Percentiles rank a stretch among this genome's conserved stretches.
Conservation (phyloP, 352 stramenopile species). For the Phytopythium aichiense region DNA sequence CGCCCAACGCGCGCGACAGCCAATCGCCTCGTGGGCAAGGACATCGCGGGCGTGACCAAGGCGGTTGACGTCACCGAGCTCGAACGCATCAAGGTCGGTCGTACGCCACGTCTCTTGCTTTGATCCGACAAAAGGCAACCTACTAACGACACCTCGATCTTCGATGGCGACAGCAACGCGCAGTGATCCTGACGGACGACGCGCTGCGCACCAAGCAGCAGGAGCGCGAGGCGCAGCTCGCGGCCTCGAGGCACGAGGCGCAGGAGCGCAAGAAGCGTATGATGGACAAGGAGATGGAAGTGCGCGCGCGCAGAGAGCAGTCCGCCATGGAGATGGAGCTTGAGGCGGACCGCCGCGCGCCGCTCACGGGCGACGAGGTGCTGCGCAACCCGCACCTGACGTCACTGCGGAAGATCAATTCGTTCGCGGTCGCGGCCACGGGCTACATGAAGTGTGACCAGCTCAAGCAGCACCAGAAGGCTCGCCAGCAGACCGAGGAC, state of each 20-base stretch:
- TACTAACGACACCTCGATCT: not conserved
- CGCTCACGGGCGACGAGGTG: conserved; percentile 64
- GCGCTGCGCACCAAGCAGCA: conserved; percentile 32
- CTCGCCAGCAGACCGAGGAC: conserved; percentile 32
- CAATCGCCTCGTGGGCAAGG: conserved; percentile 47
- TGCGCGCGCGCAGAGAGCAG: conserved; percentile 60
- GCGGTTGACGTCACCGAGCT: conserved; percentile 31
- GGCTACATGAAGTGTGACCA: conserved; percentile 66
- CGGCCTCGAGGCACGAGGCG: conserved; percentile 43
- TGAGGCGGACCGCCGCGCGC: conserved; percentile 52
- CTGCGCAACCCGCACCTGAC: conserved; percentile 53
- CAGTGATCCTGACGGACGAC: conserved; percentile 55
- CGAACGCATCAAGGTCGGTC: conserved; percentile 40
- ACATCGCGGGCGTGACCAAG: conserved; percentile 48
- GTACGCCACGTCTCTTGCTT: no score
- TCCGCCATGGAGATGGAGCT: conserved; percentile 71
- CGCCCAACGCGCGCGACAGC: conserved; percentile 21
- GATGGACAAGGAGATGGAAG: conserved; percentile 74
- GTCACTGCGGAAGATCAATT: conserved; percentile 66
- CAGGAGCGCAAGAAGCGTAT: conserved; percentile 70
- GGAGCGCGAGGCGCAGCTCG: conserved; percentile 36
- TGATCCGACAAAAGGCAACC: no score
- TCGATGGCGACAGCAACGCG: conserved; percentile 23
- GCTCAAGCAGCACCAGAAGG: conserved; percentile 40
- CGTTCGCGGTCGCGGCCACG: conserved; percentile 52